Evolutionary conservation across 495 filamentous ascomycete genomes (phyloP), one percentile per base, ranked within the genome.

Genomic region (Penicillium coffeae): DNA sequence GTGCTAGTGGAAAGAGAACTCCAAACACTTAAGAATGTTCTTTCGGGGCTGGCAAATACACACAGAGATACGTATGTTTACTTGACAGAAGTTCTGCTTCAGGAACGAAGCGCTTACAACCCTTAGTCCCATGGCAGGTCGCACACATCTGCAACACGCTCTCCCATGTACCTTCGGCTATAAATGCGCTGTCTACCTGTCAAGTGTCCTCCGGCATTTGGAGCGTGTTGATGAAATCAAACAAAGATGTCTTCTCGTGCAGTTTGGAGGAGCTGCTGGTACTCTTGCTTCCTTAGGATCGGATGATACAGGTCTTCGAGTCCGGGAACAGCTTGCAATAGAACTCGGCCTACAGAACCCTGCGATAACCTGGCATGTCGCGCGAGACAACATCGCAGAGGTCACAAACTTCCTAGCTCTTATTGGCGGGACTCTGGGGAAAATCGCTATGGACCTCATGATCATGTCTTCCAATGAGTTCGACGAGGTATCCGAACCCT

Each of bases 381-480:
- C 64, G 3, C 51, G 68, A 20, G 74, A 77, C 40, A 62, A 61
- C 16, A 56, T 76, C 14, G 73, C 73, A 2, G 74, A 77, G 50
- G 66, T 72, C 20, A 44, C 63, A 7, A 73, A 71, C 36, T 71
- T 68, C 46, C 64, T 77, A 0, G 71, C 74, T 5, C 55, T 77
- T 8, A 53, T 77, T 3, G 73, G 71, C 12, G 72, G 69, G 0
- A 65, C 65, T 12, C 47, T 76, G 15, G 71, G 71, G 10, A 78
- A 78, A 50, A 54, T 78, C n/a, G 74, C 74, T 1, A 55, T 72
- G 20, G 74, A 78, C 52, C 40, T 78, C 2, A 75, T 75, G 21
- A 60, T 74, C 58, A 78, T 76, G 73, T 72, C 66, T 10, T 72
- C 70, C 0, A 76, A 72, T 40, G 74, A 78, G 47, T 49, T 74